These are phyloP conservation scores for Crithidia sp. DNA, from an alignment of 208 protist genomes.

Conservation along the genomic window DNA sequence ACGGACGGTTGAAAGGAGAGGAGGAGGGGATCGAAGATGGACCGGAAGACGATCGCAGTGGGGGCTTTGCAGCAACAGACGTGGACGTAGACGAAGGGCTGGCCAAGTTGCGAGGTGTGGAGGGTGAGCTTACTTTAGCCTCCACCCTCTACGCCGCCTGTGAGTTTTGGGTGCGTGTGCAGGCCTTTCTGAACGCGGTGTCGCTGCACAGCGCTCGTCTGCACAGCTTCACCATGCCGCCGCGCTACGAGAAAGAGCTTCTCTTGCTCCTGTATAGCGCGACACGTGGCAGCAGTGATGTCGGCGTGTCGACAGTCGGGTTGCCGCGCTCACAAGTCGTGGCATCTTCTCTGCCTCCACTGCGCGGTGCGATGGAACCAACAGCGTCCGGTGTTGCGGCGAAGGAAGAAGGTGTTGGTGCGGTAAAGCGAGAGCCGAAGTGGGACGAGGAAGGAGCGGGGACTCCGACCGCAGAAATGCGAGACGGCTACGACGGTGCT, in stretches of 20 bases:
- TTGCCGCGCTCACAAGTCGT: neutral
- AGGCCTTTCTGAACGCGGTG: slow-evolving; percentile 66
- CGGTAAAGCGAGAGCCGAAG: slow-evolving; percentile 32
- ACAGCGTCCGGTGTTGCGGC: neutral
- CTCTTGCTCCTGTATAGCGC: slow-evolving; percentile 63
- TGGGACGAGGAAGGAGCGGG: slow-evolving; percentile 13
- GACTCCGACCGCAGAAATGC: neutral
- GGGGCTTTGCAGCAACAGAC: too few species aligned
- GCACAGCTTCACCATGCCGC: slow-evolving; percentile 57
- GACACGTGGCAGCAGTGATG: slow-evolving; percentile 10
- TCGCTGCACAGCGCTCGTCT: slow-evolving; percentile 67
- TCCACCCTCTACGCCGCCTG: slow-evolving; percentile 49
- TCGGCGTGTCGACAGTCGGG: too few species aligned
- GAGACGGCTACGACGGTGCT: slow-evolving; percentile 6
- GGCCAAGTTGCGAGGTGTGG: too few species aligned
- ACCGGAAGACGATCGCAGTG: too few species aligned
- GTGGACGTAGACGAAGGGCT: too few species aligned
- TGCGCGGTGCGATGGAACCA: neutral
- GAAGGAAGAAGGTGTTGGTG: slow-evolving; percentile 1
- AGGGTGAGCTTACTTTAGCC: slow-evolving; percentile 34
- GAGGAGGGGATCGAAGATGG: neutral
- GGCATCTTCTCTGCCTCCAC: neutral
- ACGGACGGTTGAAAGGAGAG: slow-evolving; percentile 10
- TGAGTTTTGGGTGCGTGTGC: slow-evolving; percentile 77
- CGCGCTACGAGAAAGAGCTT: slow-evolving; percentile 76